phyloP scores from a whole-genome alignment of 208 protist genomes.

The Acanthamoeba lugdunensis region DNA sequence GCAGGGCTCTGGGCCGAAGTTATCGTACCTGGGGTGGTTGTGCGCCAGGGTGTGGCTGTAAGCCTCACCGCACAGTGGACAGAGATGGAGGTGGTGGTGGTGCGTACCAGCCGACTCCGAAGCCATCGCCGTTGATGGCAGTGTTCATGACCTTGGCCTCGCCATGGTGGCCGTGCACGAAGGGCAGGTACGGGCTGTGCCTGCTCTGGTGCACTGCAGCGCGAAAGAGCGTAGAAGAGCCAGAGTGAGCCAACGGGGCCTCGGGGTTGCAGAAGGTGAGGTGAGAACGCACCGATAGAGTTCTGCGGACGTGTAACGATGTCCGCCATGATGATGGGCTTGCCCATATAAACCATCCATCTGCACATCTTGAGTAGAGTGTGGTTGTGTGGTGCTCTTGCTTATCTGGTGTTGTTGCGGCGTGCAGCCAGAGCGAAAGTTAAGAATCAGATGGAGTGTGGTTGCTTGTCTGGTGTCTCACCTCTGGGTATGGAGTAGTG shows the following conservation, averaged over 20 bases:
- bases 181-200: constrained; percentile 66
- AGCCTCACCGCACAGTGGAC: neutral
- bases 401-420: too few relatives aligned
- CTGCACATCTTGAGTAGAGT: constrained; percentile 18
- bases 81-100: neutral
- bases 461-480: neutral
- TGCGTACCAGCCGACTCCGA: constrained; percentile 47
- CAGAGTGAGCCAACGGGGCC: neutral
- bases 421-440: too few relatives aligned
- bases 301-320: constrained; percentile 62
- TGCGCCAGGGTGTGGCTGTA: neutral
- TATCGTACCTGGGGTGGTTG: constrained; percentile 34
- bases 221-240: neutral
- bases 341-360: constrained; percentile 68
- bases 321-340: constrained; percentile 67
- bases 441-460: neutral
- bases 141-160: constrained; percentile 61
- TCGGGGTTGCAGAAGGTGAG: neutral
- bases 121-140: constrained; percentile 69
- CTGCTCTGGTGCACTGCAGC: constrained; percentile 49
- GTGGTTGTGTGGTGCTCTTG: neutral
- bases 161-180: constrained; percentile 14
- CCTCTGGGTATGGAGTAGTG: neutral
- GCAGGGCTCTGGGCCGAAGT: constrained; percentile 61
- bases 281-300: neutral